These are phyloP conservation scores for Tremella yokohamensis DNA, from an alignment of 768 basidiomycete species.

Conservation along the genomic window DNA sequence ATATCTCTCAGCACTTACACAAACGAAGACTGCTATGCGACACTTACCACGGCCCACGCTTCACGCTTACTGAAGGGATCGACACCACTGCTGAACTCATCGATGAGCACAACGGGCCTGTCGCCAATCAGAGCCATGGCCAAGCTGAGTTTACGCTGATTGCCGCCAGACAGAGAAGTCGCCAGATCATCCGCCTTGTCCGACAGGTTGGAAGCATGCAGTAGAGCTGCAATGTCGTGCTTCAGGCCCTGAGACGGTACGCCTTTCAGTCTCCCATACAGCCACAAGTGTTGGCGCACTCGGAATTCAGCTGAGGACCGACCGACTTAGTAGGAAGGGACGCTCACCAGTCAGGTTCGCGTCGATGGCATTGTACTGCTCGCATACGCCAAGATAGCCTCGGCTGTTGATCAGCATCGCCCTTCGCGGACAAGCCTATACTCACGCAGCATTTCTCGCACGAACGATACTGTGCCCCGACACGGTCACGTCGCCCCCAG, in stretches of 20 bases:
- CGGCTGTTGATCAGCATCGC: constrained; percentile 1
- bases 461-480: constrained; percentile 64
- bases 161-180: constrained; percentile 71
- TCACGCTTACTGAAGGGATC: constrained; percentile 79
- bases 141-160: constrained; percentile 70
- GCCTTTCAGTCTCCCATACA: constrained; percentile 73
- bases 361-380: constrained; percentile 80
- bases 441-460: constrained; percentile 63
- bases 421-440: not conserved
- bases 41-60: constrained; percentile 72
- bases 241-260: constrained; percentile 58
- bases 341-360: constrained; percentile 61
- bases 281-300: constrained; percentile 65
- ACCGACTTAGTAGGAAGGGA: too few species aligned
- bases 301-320: not conserved
- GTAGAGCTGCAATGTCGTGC: constrained; percentile 59
- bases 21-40: constrained; percentile 43
- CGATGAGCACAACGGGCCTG: constrained; percentile 71
- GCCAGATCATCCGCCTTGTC: constrained; percentile 68
- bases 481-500: constrained; percentile 67
- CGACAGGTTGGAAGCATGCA: constrained; percentile 61
- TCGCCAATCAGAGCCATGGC: constrained; percentile 76
- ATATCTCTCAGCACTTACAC: not conserved
- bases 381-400: constrained; percentile 72
- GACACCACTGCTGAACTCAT: constrained; percentile 78